phyloP scores from a whole-genome alignment of 2,329 filamentous ascomycete species.

The Byssothecium circinans region DNA sequence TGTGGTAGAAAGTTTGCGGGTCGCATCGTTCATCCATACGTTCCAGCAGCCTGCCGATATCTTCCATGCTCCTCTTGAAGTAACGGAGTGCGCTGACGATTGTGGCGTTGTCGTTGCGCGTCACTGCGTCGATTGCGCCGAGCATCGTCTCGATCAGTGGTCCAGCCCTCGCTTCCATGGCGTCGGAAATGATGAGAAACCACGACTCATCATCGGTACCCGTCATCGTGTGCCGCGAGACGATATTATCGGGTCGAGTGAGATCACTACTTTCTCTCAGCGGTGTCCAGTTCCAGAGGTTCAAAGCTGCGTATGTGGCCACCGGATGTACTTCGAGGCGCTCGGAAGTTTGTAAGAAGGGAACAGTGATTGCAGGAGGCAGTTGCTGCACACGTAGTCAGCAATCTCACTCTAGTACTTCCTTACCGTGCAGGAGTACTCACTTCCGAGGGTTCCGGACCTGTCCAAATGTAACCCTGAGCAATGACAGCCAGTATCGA shows the following conservation, averaged over 20 bases:
- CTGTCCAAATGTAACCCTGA: conserved; percentile 81
- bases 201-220: conserved; percentile 41
- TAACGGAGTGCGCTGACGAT: conserved; percentile 46
- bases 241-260: conserved; percentile 33
- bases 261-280: conserved; percentile 22
- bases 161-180: conserved; percentile 56
- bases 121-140: conserved; percentile 50
- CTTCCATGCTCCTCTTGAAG: conserved; percentile 47
- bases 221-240: conserved; percentile 33
- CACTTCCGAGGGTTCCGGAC: conserved; percentile 69
- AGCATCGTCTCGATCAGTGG: conserved; percentile 51
- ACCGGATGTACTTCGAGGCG: conserved; percentile 38
- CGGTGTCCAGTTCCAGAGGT: conserved; percentile 40
- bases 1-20: conserved; percentile 55
- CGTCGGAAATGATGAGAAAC: conserved; percentile 57
- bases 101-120: conserved; percentile 38
- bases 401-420: not conserved
- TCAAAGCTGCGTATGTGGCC: conserved; percentile 39
- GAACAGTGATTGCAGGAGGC: conserved; percentile 34
- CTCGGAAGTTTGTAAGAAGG: conserved; percentile 31
- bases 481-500: conserved; percentile 70
- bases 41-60: conserved; percentile 46
- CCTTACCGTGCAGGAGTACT: conserved; percentile 11
- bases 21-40: conserved; percentile 56
- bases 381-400: conserved; percentile 25